Conservation (phyloP, 2,329 filamentous ascomycete genomes). For the Diaporthe aspalathi region DNA sequence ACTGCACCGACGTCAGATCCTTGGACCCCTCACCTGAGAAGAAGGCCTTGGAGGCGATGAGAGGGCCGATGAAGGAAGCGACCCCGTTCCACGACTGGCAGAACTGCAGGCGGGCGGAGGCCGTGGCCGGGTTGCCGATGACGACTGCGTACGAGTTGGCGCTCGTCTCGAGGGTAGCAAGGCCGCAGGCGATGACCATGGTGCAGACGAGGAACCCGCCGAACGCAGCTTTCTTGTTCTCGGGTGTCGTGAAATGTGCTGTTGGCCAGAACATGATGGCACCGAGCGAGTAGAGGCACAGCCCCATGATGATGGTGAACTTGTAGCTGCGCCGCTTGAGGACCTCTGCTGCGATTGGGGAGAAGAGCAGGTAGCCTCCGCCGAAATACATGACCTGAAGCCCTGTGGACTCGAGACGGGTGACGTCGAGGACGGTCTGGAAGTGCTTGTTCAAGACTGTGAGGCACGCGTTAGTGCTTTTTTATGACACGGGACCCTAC, state of each 20-base stretch:
- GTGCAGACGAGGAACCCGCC: constrained; percentile 70
- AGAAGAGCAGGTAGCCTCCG: constrained; percentile 52
- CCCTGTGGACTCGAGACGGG: constrained; percentile 57
- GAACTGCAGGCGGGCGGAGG: constrained; percentile 61
- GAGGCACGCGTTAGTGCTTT: not conserved
- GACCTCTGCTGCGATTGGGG: constrained; percentile 60
- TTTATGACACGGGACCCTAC: not conserved
- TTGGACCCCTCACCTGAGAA: constrained; percentile 64
- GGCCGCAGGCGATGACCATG: constrained; percentile 55
- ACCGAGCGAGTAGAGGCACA: constrained; percentile 66
- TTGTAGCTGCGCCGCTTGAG: constrained; percentile 74
- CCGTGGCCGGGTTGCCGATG: constrained; percentile 33
- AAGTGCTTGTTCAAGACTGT: constrained; percentile 62
- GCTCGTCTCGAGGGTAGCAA: constrained; percentile 67
- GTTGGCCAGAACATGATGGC: constrained; percentile 70
- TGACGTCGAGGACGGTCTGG: constrained; percentile 58
- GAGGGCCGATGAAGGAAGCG: constrained; percentile 67
- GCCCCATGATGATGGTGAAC: constrained; percentile 73
- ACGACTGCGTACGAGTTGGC: constrained; percentile 58
- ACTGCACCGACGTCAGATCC: constrained; percentile 70
- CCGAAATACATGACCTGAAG: constrained; percentile 65
- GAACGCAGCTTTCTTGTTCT: constrained; percentile 63
- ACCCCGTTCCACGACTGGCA: constrained; percentile 69
- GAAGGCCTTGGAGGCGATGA: constrained; percentile 71
- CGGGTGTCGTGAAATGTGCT: constrained; percentile 30